phyloP scores from a whole-genome alignment of 768 basidiomycete genomes.

The Lanmaoa pseudosensibilis region DNA sequence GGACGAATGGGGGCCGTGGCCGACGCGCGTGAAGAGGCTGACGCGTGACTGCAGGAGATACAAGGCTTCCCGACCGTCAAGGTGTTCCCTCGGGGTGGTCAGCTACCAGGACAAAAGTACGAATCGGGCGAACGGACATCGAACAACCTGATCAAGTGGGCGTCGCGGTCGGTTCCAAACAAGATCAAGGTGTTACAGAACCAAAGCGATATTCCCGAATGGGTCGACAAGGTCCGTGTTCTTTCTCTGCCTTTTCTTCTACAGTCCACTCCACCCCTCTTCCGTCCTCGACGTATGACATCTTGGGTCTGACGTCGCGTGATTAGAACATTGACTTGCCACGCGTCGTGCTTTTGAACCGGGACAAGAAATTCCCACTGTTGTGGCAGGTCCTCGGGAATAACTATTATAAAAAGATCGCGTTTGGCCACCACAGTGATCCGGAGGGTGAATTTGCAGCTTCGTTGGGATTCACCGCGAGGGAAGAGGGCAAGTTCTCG shows the following conservation, averaged over 20 bases:
- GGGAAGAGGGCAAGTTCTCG: slow-evolving; percentile 49
- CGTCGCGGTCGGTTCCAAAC: slow-evolving; percentile 70
- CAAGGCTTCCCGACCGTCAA: slow-evolving; percentile 95
- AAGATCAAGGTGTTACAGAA: slow-evolving; percentile 60
- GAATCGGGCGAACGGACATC: slow-evolving; percentile 70
- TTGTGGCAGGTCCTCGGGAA: slow-evolving; percentile 81
- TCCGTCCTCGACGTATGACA: neutral
- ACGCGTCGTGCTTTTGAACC: slow-evolving; percentile 69
- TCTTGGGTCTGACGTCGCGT: neutral
- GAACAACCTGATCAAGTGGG: slow-evolving; percentile 73
- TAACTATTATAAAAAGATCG: slow-evolving; percentile 62
- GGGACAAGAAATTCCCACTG: slow-evolving; percentile 73
- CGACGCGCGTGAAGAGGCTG: neutral
- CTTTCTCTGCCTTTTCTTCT: neutral
- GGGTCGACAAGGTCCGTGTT: slow-evolving; percentile 64
- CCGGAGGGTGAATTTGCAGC: slow-evolving; percentile 59
- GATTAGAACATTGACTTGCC: slow-evolving; percentile 42
- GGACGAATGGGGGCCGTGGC: too few relatives aligned
- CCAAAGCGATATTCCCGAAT: slow-evolving; percentile 56
- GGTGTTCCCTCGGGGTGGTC: slow-evolving; percentile 77
- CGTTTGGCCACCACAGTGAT: slow-evolving; percentile 65
- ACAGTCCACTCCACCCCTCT: neutral
- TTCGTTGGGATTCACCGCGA: slow-evolving; percentile 57
- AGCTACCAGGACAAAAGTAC: slow-evolving; percentile 61
- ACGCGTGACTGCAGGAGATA: slow-evolving; percentile 49